Conservation (phyloP, 352 stramenopile genomes). For the Aphanomyces invadans region DNA sequence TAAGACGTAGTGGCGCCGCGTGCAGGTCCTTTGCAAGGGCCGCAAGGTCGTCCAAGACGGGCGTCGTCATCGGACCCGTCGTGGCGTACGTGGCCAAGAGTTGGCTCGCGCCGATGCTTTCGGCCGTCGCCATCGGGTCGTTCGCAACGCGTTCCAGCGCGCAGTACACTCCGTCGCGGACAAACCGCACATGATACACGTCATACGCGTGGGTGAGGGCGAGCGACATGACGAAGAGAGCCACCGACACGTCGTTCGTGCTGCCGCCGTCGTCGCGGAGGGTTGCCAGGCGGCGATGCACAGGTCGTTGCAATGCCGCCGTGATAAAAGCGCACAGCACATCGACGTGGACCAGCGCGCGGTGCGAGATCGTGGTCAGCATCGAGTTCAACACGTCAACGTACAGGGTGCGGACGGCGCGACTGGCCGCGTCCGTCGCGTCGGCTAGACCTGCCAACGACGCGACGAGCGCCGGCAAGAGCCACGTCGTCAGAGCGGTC, state of each 20-base stretch:
- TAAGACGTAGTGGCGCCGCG: not conserved
- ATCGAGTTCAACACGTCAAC: not conserved
- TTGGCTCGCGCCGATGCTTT: not conserved
- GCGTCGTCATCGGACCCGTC: not conserved
- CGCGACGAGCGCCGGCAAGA: not conserved
- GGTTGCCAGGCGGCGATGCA: not conserved
- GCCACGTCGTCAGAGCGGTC: not conserved
- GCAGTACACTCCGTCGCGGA: slow-evolving; percentile 10
- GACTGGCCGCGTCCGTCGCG: not conserved
- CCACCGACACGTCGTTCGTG: slow-evolving; percentile 1
- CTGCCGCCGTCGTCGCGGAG: not conserved
- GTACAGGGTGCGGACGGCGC: not conserved
- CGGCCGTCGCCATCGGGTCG: not conserved
- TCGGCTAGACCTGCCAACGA: not conserved
- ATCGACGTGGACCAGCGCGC: not conserved
- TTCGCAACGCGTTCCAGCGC: not conserved
- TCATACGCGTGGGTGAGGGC: not conserved
- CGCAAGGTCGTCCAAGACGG: slow-evolving; percentile 29
- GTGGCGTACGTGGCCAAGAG: not conserved
- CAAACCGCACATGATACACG: not conserved
- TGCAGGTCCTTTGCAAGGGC: slow-evolving; percentile 31
- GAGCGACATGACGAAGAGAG: not conserved
- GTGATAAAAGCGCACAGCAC: slow-evolving; percentile 4
- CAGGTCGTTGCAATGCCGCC: not conserved
- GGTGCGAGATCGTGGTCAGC: not conserved